A percentile compares a stretch with the other conserved stretches of the same genome.
phyloP scores from a whole-genome alignment of 1,284 basidiomycete genomes.

The Coniferiporia weirii region DNA sequence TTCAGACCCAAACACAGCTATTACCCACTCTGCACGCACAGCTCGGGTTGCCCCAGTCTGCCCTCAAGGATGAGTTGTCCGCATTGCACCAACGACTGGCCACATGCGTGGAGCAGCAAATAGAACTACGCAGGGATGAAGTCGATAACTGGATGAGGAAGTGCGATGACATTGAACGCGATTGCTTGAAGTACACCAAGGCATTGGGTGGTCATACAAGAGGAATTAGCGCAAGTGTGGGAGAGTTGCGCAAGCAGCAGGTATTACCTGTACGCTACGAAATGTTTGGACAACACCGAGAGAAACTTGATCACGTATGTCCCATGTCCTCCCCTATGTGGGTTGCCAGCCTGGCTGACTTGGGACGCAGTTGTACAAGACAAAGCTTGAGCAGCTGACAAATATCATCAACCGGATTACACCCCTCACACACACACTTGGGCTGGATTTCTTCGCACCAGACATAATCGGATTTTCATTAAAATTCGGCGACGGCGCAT shows the following conservation, averaged over 20 bases:
- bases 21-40: slow-evolving; percentile 64
- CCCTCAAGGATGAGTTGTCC: slow-evolving; percentile 69
- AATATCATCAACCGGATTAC: slow-evolving; percentile 60
- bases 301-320: slow-evolving; percentile 69
- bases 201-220: slow-evolving; percentile 69
- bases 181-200: slow-evolving; percentile 56
- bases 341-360: neutral
- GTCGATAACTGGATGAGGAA: slow-evolving; percentile 65
- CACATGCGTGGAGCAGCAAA: slow-evolving; percentile 63
- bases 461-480: slow-evolving; percentile 50
- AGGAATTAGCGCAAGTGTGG: slow-evolving; percentile 50
- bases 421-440: slow-evolving; percentile 53
- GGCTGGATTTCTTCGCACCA: slow-evolving; percentile 49
- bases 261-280: slow-evolving; percentile 65
- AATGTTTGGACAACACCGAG: slow-evolving; percentile 58
- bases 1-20: slow-evolving; percentile 70
- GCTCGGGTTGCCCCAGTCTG: slow-evolving; percentile 67
- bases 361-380: slow-evolving; percentile 57
- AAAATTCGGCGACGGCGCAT: slow-evolving; percentile 36
- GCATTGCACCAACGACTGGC: slow-evolving; percentile 62
- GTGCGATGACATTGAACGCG: slow-evolving; percentile 56
- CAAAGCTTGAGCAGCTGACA: slow-evolving; percentile 70
- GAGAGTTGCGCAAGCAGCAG: slow-evolving; percentile 54
- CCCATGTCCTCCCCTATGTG: neutral
- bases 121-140: slow-evolving; percentile 58